phyloP scores from a whole-genome alignment of 306 rosid genomes.

The Leucaena leucocephala region DNA sequence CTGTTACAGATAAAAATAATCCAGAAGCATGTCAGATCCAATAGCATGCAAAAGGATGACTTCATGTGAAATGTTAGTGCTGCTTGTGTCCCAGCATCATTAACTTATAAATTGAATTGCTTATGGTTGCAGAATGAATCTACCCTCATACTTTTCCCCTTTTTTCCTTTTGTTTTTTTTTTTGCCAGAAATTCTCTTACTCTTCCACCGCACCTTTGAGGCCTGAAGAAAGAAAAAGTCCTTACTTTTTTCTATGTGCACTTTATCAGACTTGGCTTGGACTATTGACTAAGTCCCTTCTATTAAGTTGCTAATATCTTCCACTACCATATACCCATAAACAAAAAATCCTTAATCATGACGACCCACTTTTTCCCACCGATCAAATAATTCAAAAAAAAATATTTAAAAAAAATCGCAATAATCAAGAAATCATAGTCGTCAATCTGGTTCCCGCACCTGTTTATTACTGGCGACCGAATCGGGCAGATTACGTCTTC shows the following conservation, averaged over 20 bases:
- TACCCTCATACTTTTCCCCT: neutral
- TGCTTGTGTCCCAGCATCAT: neutral
- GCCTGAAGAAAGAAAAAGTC: conserved; percentile 21
- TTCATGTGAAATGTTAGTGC: neutral
- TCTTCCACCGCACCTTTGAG: conserved; percentile 42
- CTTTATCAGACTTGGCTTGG: conserved; percentile 35
- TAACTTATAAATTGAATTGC: conserved; percentile 32
- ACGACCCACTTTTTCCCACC: conserved; percentile 43
- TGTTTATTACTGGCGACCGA: conserved; percentile 62
- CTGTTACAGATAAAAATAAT: neutral
- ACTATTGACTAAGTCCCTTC: conserved; percentile 28
- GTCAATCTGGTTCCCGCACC: conserved; percentile 45
- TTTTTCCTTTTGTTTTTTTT: neutral
- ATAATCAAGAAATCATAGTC: conserved; percentile 22
- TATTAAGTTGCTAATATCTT: conserved; percentile 33
- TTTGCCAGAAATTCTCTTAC: neutral
- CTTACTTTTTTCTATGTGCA: conserved; percentile 27
- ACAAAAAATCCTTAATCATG: conserved; percentile 45
- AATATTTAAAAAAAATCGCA: conserved; percentile 18
- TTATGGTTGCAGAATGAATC: conserved; percentile 27
- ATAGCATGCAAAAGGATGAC: neutral
- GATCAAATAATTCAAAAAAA: conserved; percentile 51
- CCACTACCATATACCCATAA: conserved; percentile 22
- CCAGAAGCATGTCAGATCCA: conserved; percentile 2
- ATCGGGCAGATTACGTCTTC: conserved; percentile 69